A percentile compares a stretch with the other conserved stretches of the same genome.
Conservation (phyloP, 495 filamentous ascomycete genomes). For the Antarctomyces pellizariae region DNA sequence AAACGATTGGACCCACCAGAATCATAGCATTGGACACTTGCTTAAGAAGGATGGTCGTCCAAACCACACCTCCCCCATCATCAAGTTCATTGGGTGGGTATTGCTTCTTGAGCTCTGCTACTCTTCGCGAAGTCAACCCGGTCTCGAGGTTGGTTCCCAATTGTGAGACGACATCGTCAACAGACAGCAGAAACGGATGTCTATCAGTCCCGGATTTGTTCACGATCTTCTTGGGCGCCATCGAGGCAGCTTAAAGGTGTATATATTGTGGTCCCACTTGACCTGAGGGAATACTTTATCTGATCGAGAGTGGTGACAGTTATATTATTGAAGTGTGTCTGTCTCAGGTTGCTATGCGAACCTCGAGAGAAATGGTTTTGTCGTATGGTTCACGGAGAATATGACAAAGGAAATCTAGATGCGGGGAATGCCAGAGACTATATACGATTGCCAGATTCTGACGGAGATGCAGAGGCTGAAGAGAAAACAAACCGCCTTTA, state of each 20-base stretch:
- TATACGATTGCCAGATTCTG: no score
- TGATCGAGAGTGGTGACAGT: no score
- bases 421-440: no score
- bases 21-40: conserved; percentile 48
- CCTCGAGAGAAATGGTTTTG: no score
- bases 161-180: conserved; percentile 25
- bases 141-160: conserved; percentile 31
- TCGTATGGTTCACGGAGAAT: no score
- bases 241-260: background rate
- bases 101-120: conserved; percentile 21
- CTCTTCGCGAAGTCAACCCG: conserved; percentile 28
- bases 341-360: no score
- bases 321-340: no score
- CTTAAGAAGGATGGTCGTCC: conserved; percentile 41
- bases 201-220: conserved; percentile 7
- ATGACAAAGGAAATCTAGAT: no score
- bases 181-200: conserved; percentile 27
- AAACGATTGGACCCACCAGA: conserved; percentile 20
- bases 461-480: no score
- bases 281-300: no score
- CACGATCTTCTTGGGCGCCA: conserved; percentile 5
- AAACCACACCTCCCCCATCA: conserved; percentile 31
- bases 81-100: conserved; percentile 40
- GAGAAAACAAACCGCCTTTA: no score
- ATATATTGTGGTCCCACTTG: conserved; percentile 1